These are phyloP conservation scores for Arbutus unedo DNA, from an alignment of 148 eudicot genomes.

Conservation along the genomic window DNA sequence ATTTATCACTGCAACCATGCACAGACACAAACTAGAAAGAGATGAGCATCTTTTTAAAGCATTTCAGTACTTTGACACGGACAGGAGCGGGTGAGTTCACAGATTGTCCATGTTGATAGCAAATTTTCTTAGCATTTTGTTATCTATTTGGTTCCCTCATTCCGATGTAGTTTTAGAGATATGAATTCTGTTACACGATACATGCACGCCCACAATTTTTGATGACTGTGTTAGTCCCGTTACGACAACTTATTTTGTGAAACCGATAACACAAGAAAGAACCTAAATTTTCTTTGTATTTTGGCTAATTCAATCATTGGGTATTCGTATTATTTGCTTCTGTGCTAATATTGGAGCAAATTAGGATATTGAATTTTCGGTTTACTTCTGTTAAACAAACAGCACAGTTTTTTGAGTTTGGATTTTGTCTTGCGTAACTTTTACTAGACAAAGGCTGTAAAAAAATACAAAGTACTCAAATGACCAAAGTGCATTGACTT, in stretches of 20 bases:
- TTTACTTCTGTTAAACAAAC: background rate
- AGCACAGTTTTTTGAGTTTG: background rate
- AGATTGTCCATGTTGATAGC: background rate
- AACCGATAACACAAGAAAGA: background rate
- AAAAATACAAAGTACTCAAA: background rate
- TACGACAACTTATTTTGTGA: background rate
- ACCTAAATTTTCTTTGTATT: background rate
- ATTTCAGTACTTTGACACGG: constrained; percentile 80
- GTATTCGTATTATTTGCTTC: background rate
- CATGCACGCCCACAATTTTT: background rate
- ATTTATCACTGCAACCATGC: constrained; percentile 88
- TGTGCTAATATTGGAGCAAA: background rate
- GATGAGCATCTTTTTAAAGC: constrained; percentile 83
- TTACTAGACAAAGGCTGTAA: background rate
- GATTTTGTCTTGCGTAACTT: background rate
- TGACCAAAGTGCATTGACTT: background rate
- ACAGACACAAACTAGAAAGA: constrained; percentile 71
- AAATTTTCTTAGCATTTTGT: background rate
- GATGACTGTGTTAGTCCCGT: background rate
- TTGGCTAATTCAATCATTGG: background rate
- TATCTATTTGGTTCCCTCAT: constrained; percentile 7
- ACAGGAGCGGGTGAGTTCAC: constrained; percentile 68
- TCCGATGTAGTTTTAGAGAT: background rate
- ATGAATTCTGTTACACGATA: background rate
- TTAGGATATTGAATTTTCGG: background rate